phyloP scores from a whole-genome alignment of 176 grass and related monocot genomes.

The Pontederia crassipes region DNA sequence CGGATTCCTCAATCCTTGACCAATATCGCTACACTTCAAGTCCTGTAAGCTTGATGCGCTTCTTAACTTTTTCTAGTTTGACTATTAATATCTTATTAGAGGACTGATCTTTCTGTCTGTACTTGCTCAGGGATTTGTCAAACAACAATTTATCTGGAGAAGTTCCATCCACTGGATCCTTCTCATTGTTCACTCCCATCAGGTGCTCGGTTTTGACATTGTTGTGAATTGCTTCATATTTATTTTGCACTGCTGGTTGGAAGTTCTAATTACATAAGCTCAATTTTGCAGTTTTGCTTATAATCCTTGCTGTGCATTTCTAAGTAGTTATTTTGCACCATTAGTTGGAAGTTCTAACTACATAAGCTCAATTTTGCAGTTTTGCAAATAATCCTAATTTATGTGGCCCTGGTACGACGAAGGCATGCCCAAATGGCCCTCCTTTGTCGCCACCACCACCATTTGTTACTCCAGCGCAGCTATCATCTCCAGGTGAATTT shows the following conservation, averaged over 20 bases:
- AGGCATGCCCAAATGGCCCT: conserved; percentile 53
- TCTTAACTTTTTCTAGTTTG: not conserved
- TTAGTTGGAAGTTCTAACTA: conserved; percentile 1
- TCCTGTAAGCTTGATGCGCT: not conserved
- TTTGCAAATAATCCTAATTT: conserved; percentile 54
- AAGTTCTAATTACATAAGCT: not conserved
- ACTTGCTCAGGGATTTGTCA: conserved; percentile 3
- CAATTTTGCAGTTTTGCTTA: conserved; percentile 60
- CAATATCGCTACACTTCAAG: conserved; percentile 12
- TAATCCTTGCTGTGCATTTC: conserved; percentile 16
- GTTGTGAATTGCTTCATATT: conserved; percentile 3
- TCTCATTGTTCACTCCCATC: conserved; percentile 16
- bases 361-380: conserved; percentile 37
- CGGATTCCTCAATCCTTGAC: conserved; percentile 5
- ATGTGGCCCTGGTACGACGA: conserved; percentile 56
- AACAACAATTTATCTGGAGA: conserved; percentile 15
- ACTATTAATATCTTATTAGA: not conserved
- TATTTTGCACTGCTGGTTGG: not conserved
- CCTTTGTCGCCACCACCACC: conserved; percentile 73
- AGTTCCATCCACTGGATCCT: conserved; percentile 17
- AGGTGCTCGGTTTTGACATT: conserved; percentile 5
- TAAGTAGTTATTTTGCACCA: not conserved
- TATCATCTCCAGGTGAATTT: conserved; percentile 3
- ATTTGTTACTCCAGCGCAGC: conserved; percentile 36
- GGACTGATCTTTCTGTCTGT: not conserved